phyloP scores from a whole-genome alignment of 352 stramenopile species.

The Phytopythium ostracodes region DNA sequence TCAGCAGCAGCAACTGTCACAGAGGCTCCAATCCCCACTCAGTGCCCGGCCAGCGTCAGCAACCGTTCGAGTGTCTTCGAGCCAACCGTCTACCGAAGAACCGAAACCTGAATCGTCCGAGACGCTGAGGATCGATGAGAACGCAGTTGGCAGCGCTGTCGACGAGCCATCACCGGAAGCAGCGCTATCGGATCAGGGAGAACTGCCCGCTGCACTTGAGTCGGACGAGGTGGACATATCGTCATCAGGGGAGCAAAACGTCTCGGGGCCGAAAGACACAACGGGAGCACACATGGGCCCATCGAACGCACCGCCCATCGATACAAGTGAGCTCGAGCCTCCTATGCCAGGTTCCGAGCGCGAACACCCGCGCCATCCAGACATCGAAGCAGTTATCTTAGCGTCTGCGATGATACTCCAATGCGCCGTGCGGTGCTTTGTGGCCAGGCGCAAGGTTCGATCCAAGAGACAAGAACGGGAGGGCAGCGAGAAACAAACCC shows the following conservation, averaged over 20 bases:
- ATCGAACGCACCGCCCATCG: neutral
- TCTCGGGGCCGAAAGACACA: too few species aligned
- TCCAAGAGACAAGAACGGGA: neutral
- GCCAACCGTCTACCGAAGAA: neutral
- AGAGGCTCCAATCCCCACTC: neutral
- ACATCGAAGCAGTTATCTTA: neutral
- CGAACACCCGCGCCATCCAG: neutral
- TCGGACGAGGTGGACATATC: neutral
- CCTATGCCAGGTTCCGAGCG: neutral
- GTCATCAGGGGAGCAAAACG: neutral
- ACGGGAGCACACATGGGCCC: too few species aligned
- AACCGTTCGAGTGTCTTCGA: neutral
- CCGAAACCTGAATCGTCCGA: neutral
- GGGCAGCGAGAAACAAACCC: neutral
- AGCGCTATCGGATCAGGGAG: neutral
- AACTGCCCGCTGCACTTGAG: neutral
- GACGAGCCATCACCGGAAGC: neutral
- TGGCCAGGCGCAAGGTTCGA: slow-evolving; percentile 13
- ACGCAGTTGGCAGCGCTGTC: neutral
- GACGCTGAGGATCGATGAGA: neutral
- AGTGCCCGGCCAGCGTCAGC: neutral
- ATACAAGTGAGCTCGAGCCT: neutral
- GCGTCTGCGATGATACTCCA: slow-evolving; percentile 31
- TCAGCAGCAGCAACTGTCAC: neutral
- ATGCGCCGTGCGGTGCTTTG: slow-evolving; percentile 33